These are phyloP conservation scores for Venturia asperata DNA, from an alignment of 2,329 filamentous ascomycete genomes.

Conservation along the genomic window DNA sequence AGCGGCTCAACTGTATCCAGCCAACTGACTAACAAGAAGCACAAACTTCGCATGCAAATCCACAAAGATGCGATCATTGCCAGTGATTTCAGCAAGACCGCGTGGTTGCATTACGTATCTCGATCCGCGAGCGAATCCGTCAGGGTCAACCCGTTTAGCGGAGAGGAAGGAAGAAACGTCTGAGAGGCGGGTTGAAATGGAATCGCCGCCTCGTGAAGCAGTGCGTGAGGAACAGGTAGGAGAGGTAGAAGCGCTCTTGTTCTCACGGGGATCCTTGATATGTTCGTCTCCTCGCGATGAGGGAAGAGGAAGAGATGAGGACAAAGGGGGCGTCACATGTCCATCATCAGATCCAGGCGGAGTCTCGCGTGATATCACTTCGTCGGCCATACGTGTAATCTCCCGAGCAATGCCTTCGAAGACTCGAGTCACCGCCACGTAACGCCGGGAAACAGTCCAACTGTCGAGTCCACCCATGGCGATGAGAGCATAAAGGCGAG, in stretches of 20 bases:
- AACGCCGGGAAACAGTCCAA: constrained; percentile 40
- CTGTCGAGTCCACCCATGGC: constrained; percentile 51
- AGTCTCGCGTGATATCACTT: constrained; percentile 32
- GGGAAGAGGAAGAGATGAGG: neutral
- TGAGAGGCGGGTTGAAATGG: constrained; percentile 40
- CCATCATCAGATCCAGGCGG: constrained; percentile 25
- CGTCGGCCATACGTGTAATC: constrained; percentile 41
- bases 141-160: constrained; percentile 48
- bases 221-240: constrained; percentile 25
- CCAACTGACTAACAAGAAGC: constrained; percentile 21
- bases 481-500: constrained; percentile 51
- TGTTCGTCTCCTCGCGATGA: neutral
- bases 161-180: constrained; percentile 44
- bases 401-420: constrained; percentile 49
- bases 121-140: constrained; percentile 44
- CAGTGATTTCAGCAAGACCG: constrained; percentile 52
- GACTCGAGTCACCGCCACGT: constrained; percentile 36
- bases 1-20: neutral
- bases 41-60: constrained; percentile 49
- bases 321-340: neutral
- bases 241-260: constrained; percentile 15
- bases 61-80: constrained; percentile 52
- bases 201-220: constrained; percentile 39
- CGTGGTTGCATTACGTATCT: constrained; percentile 48
- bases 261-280: constrained; percentile 4